Evolutionary conservation across 495 filamentous ascomycete genomes (phyloP), one percentile per base, ranked within the genome.

Genomic region (Penicillium bialowiezense): DNA sequence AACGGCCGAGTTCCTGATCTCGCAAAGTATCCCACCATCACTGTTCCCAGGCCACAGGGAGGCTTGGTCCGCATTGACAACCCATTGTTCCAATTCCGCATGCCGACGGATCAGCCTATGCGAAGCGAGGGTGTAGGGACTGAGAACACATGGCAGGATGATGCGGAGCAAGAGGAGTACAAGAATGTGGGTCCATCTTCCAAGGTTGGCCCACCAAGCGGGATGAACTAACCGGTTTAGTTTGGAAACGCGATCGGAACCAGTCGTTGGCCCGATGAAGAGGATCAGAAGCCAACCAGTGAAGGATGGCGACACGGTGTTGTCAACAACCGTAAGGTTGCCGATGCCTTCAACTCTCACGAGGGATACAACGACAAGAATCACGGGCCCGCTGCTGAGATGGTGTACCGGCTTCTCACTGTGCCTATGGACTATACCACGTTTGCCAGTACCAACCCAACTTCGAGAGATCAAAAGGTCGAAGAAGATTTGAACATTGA

Each of bases 401-500:
- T 46, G 41, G 50, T 52, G 3, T 52, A 52, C 33, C 35, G 50
- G 1, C 36, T 52, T 3, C 42, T 52, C 3, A 45, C 50, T 1
- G 35, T 45, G 4, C 41, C 33, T 7, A 39, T 52, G 41, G 42
- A 46, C 13, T 52, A 46, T 28, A 33, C 34, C 63, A 71, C 7
- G 44, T 78, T 39, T 68, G 68, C 42, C 55, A 62, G 31, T 71
- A 72, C 51, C 32, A 31, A 49, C 39, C 39, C 48, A 33, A 35
- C 28, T 29, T 44, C 46, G 19, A 47, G 35, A 24, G 29, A 52
- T 18, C 36, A 45, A 10, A 46, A 39, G 2, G 50, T 52, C 0
- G 51, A 48, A n/a, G 46, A 52, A 10, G 58, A 52, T 50, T 51
- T 52, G 26, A 73, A 72, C 20, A 50, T 74, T 10, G 73, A 77